Evolutionary conservation across 306 rosid genomes (phyloP).

Genomic region (Vachellia pachyceras): DNA sequence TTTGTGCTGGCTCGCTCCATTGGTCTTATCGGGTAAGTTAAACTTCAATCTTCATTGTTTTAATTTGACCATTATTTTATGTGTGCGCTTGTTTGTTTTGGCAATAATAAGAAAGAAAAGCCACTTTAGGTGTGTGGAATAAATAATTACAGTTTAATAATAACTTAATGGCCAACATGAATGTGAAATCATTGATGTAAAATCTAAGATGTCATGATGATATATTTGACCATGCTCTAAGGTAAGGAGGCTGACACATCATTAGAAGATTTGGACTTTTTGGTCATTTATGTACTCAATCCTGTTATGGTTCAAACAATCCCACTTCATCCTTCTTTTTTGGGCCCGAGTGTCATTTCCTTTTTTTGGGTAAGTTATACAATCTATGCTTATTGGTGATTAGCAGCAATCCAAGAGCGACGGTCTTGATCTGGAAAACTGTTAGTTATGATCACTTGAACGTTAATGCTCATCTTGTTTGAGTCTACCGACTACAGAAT

Average conservation of each 20-base stretch:
- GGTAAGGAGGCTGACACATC: constrained; percentile 16
- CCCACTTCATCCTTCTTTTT: constrained; percentile 10
- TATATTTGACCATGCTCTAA: constrained; percentile 14
- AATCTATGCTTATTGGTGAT: constrained; percentile 24
- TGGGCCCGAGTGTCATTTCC: too few species aligned
- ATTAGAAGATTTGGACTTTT: constrained; percentile 15
- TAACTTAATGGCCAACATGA: background rate
- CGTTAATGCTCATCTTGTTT: constrained; percentile 7
- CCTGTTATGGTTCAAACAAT: constrained; percentile 16
- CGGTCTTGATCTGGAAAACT: background rate
- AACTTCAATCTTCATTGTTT: constrained; percentile 6
- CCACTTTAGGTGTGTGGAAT: background rate
- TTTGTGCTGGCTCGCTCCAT: constrained; percentile 90
- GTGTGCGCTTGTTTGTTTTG: background rate
- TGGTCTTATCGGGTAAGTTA: constrained; percentile 83
- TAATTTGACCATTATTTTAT: background rate
- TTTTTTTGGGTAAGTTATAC: constrained; percentile 28
- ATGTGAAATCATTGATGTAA: background rate
- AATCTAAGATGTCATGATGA: background rate
- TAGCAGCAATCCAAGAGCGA: background rate
- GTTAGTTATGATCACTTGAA: background rate
- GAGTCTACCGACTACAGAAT: constrained; percentile 19
- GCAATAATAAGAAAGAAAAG: background rate
- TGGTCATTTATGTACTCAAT: constrained; percentile 8
- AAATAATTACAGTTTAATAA: background rate